Evolutionary conservation across 2,329 filamentous ascomycete genomes (phyloP).

Genomic region (Fusarium sp.): DNA sequence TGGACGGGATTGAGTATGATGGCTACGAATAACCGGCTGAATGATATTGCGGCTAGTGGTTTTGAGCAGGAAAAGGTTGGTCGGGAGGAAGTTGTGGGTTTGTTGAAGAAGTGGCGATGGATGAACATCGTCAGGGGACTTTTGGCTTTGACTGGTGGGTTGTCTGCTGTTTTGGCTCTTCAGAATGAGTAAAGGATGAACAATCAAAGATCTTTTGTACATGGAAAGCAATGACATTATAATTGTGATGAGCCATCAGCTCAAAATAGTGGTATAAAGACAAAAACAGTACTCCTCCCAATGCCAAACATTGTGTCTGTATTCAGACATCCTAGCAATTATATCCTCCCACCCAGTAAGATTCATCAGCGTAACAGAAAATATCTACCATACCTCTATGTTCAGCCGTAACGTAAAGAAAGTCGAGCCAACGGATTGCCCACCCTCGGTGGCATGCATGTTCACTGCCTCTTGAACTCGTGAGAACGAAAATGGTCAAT

Average conservation of each 20-base stretch:
- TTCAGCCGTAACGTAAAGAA: neutral
- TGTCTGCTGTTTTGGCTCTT: slow-evolving; percentile 31
- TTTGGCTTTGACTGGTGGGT: slow-evolving; percentile 29
- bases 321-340: neutral
- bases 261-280: slow-evolving; percentile 16
- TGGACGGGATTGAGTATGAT: slow-evolving; percentile 38
- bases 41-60: slow-evolving; percentile 20
- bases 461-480: neutral
- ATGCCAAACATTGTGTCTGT: neutral
- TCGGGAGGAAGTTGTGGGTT: slow-evolving; percentile 19
- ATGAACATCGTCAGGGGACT: slow-evolving; percentile 37
- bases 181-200: neutral
- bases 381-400: neutral
- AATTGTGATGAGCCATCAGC: neutral
- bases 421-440: accelerated
- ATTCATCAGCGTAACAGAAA: neutral
- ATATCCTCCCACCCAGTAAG: neutral
- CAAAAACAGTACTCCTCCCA: slow-evolving; percentile 4
- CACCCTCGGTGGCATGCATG: neutral
- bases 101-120: slow-evolving; percentile 36
- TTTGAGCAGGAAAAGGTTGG: slow-evolving; percentile 23
- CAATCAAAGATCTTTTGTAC: neutral
- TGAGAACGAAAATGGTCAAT: too few species aligned
- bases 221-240: neutral
- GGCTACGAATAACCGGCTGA: slow-evolving; percentile 30